Evolutionary conservation across 2,329 filamentous ascomycete genomes (phyloP).

Genomic region (Tolypocladium capitatum): DNA sequence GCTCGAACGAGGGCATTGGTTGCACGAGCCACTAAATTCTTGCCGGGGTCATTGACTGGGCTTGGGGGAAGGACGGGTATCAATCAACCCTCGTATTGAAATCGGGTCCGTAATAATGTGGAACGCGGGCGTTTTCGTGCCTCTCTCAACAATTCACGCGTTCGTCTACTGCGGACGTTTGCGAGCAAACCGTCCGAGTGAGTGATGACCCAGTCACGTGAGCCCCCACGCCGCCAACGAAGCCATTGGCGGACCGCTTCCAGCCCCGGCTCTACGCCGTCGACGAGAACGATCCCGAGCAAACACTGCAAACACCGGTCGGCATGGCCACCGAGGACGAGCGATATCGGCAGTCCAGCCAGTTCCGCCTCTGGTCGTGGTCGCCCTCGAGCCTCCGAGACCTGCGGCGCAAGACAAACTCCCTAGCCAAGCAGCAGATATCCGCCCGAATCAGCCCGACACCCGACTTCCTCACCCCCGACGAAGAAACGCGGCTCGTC

Average conservation of each 20-base stretch:
- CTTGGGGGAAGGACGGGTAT: not conserved
- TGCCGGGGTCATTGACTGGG: not conserved
- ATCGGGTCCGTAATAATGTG: not conserved
- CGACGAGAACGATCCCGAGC: not conserved
- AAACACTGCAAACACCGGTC: not conserved
- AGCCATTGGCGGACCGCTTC: not conserved
- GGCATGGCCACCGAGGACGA: constrained; percentile 74
- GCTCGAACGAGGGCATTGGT: not conserved
- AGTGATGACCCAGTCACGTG: not conserved
- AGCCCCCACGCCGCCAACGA: not conserved
- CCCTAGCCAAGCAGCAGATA: constrained; percentile 53
- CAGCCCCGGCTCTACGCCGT: not conserved
- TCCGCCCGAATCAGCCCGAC: constrained; percentile 39
- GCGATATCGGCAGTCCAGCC: constrained; percentile 77
- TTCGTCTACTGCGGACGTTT: not conserved
- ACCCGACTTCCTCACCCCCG: constrained; percentile 68
- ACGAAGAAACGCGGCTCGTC: constrained; percentile 72
- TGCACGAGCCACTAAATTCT: not conserved
- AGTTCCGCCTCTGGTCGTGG: constrained; percentile 89
- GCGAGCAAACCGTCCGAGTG: no score
- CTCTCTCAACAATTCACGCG: not conserved
- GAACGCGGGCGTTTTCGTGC: not conserved
- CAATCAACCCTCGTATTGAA: not conserved
- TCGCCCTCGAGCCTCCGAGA: constrained; percentile 57
- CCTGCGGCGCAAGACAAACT: constrained; percentile 67